Conservation (phyloP, 2,329 filamentous ascomycete genomes). For the Talaromyces sp. region DNA sequence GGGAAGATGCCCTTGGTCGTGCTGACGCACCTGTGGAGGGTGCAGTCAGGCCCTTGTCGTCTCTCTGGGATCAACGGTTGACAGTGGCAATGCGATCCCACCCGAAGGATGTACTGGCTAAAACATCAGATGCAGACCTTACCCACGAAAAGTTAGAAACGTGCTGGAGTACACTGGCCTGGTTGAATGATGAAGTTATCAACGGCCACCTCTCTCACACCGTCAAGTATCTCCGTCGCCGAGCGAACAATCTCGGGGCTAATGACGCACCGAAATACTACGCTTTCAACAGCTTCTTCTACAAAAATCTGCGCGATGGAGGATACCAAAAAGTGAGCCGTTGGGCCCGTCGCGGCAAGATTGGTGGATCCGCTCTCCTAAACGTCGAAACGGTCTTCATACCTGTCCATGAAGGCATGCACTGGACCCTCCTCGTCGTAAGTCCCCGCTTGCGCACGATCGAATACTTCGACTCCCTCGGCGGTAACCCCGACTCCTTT, state of each 20-base stretch:
- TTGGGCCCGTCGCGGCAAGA: slow-evolving; percentile 48
- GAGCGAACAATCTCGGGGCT: slow-evolving; percentile 32
- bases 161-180: slow-evolving; percentile 34
- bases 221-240: slow-evolving; percentile 36
- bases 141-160: slow-evolving; percentile 36
- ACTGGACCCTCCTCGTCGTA: slow-evolving; percentile 50
- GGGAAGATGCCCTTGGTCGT: slow-evolving; percentile 6
- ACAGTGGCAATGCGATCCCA: slow-evolving; percentile 28
- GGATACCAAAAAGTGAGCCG: slow-evolving; percentile 40
- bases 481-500: slow-evolving; percentile 30
- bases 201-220: slow-evolving; percentile 46
- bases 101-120: slow-evolving; percentile 28
- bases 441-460: slow-evolving; percentile 43
- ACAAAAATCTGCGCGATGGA: slow-evolving; percentile 40
- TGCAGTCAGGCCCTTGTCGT: slow-evolving; percentile 35
- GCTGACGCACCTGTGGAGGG: slow-evolving; percentile 27
- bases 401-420: slow-evolving; percentile 44
- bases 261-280: slow-evolving; percentile 39
- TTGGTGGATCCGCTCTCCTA: slow-evolving; percentile 44
- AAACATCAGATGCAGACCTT: slow-evolving; percentile 35
- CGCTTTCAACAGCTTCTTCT: slow-evolving; percentile 47
- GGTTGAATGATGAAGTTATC: slow-evolving; percentile 49
- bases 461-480: slow-evolving; percentile 49
- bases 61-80: slow-evolving; percentile 36
- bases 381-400: slow-evolving; percentile 48